Evolutionary conservation across 805 yeast genomes (phyloP).

Genomic region (Kluyveromyces dobzhanskii): DNA sequence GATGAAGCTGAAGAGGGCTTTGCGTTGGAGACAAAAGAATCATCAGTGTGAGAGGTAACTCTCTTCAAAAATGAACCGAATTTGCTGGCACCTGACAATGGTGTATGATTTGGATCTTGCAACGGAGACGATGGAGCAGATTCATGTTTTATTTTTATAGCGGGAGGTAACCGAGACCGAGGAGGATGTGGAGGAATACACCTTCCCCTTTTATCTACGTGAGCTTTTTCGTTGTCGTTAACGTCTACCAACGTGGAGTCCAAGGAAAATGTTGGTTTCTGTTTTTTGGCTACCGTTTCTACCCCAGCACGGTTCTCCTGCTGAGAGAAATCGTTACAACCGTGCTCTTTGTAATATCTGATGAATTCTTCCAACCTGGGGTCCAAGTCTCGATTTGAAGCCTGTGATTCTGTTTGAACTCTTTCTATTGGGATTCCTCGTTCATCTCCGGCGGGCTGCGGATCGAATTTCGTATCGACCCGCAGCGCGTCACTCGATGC

Average conservation of each 20-base stretch:
- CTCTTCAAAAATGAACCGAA: constrained; percentile 28
- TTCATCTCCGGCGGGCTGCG: background rate
- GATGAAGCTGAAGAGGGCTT: constrained; percentile 6
- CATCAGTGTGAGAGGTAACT: constrained; percentile 25
- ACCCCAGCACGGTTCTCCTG: background rate
- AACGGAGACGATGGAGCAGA: constrained; percentile 3
- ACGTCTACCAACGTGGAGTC: constrained; percentile 7
- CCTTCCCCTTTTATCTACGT: constrained; percentile 34
- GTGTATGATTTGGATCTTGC: background rate
- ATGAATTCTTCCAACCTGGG: constrained; percentile 41
- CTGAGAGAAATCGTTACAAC: constrained; percentile 9
- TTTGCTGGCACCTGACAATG: constrained; percentile 14
- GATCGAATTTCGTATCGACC: background rate
- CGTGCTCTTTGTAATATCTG: constrained; percentile 29
- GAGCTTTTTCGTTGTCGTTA: background rate
- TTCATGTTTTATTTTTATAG: constrained; percentile 27
- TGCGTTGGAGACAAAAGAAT: constrained; percentile 1
- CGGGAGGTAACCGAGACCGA: constrained; percentile 40
- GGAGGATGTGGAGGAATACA: constrained; percentile 46
- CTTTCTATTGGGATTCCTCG: constrained; percentile 10
- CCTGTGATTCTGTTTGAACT: constrained; percentile 16
- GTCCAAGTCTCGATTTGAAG: constrained; percentile 27
- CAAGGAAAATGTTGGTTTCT: constrained; percentile 11
- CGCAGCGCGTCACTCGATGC: background rate
- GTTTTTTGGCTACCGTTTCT: background rate